phyloP scores from a whole-genome alignment of 495 filamentous ascomycete genomes.

The Amorphotheca resinae region DNA sequence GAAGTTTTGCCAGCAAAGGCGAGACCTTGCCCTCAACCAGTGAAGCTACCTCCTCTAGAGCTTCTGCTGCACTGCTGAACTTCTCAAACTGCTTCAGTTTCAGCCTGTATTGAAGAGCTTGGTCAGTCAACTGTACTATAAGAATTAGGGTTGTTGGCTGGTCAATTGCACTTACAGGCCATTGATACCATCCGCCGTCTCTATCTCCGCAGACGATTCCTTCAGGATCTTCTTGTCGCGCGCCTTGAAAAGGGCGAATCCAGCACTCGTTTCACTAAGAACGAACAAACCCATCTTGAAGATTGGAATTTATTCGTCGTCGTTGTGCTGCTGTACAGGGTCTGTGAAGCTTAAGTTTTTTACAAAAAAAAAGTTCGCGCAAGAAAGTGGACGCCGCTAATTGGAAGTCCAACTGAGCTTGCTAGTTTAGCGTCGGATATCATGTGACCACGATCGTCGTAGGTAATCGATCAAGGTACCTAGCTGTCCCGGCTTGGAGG shows the following conservation, averaged over 20 bases:
- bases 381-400: constrained; percentile 8
- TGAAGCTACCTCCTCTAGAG: constrained; percentile 77
- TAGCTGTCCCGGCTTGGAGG: not conserved
- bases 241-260: constrained; percentile 95
- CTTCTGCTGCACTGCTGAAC: constrained; percentile 81
- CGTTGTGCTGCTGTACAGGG: constrained; percentile 4
- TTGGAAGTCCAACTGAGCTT: not conserved
- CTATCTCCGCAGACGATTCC: constrained; percentile 60
- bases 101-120: constrained; percentile 39
- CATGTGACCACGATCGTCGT: constrained; percentile 3
- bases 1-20: constrained; percentile 68
- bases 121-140: constrained; percentile 1
- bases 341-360: constrained; percentile 7
- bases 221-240: constrained; percentile 96
- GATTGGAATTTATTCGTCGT: constrained; percentile 5
- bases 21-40: constrained; percentile 91
- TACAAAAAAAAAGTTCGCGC: constrained; percentile 14
- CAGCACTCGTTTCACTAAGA: constrained; percentile 86
- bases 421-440: not conserved
- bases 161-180: constrained; percentile 55
- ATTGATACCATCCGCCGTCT: constrained; percentile 72
- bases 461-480: not conserved
- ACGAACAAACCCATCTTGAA: constrained; percentile 63
- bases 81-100: constrained; percentile 95
- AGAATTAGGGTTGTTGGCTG: not conserved